Evolutionary conservation across 257 asterid genomes (phyloP), one percentile per base, ranked within the genome.

Genomic region (Dorcoceras hygrometricum): DNA sequence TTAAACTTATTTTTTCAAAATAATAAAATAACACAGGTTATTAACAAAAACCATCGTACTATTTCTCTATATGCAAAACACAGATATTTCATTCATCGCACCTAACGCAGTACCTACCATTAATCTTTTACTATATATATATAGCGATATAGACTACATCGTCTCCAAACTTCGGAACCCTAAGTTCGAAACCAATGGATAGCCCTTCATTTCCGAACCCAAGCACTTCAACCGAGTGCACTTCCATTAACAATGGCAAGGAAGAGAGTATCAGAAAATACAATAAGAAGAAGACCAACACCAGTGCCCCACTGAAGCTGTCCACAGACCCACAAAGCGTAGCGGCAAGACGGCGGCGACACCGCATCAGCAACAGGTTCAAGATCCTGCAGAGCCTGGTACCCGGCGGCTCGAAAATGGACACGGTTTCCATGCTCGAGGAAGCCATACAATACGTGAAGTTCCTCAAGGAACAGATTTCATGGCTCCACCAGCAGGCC

Each of bases 321-420:
- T 90, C 97, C 8, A 84, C 96, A 3, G 95, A 87, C 73, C 96
- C 95, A 7, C 97, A 90, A 59, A 88, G 92, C 63, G 83, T 88
- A 32, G 97, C 97, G 48, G 96, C 96, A 22, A 76, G 95, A 57
- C 85, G 73, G 81, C 83, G 97, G 71, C 80, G 97, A 80, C 97
- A 84, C 78, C 80, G 88, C 36, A 87, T 90, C 61, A 90, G 96
- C 67, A 88, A 90, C 64, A 57, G 96, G 67, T 88, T 90, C 90
- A 88, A 88, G 90, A 83, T 88, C 48, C 64, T 90, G 75, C 87
- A 71, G 55, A 90, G 95, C 81, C 66, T 90, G 50, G 86, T 88
- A 0, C 97, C 97, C 0, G 96, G 97, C 0, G 95, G 96, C 6
- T 75, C 84, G 8, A 90, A 83, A 32, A 69, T 88, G 95, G 97